Evolutionary conservation across 192 early-diverging fungal genomes (phyloP), one percentile per base, ranked within the genome.

Genomic region (Entophlyctis luteolus): DNA sequence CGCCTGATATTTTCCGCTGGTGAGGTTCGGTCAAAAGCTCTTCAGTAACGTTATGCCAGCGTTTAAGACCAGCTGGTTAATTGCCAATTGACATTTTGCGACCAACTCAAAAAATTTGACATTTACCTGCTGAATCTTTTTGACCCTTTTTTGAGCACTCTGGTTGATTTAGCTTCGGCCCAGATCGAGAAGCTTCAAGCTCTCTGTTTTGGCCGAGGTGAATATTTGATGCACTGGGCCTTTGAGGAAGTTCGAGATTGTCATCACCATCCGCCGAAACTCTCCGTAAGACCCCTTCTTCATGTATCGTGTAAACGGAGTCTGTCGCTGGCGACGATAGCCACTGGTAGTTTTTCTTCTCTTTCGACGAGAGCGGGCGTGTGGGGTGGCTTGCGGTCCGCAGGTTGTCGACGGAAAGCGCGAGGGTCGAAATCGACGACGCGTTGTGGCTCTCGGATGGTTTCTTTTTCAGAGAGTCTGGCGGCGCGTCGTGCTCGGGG

Each of bases 1-100:
- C 38, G 2, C 59, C 59, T 6, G 59, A 60, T 29, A 60, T 60
- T 35, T 46, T 60, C 8, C 59, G 59, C 38, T 60, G 39, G 27
- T 60, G 37, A 20, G 35, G 20, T 31, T 47, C 47, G 23, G 28
- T 48, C 10, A 42, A 20, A 6, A 32, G 25, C 16, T 31, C 12
- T 8, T 36, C 33, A 20, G 31, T 36, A 1, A 23, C 25, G n/a
- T 63, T 27, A 16, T 47, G 62, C 62, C 62, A 63, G 20, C 62
- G 42, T 33, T 63, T 63, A 14, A 60, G 32, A 5, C 37, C 39
- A 16, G n/a, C n/a, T n/a, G n/a, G n/a, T n/a, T n/a, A n/a, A n/a
- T n/a, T n/a, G n/a, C n/a, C n/a, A n/a, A n/a, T n/a, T n/a, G n/a
- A n/a, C n/a, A n/a, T n/a, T n/a, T n/a, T n/a, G n/a, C n/a, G n/a